Conservation (phyloP, 2,329 filamentous ascomycete species). For the Pyricularia sp. region DNA sequence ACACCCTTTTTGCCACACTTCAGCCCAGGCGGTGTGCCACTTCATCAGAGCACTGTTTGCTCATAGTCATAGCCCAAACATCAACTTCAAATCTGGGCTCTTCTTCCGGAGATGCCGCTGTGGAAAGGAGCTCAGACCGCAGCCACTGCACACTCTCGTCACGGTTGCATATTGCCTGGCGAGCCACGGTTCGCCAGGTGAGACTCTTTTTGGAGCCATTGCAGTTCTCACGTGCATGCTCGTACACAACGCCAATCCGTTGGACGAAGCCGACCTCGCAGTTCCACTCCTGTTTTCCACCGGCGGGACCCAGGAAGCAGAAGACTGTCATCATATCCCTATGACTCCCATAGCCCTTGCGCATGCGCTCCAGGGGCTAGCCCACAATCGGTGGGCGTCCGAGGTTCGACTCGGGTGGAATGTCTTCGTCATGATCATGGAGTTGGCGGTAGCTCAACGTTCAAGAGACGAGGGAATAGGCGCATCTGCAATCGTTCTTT, state of each 20-base stretch:
- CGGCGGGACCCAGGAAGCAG: background rate
- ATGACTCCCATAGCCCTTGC: background rate
- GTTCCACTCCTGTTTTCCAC: background rate
- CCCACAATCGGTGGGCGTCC: background rate
- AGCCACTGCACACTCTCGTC: background rate
- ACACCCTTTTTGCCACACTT: conserved; percentile 10
- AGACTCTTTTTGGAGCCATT: background rate
- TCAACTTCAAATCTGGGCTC: background rate
- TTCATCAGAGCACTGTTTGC: conserved; percentile 6
- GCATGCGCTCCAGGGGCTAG: background rate
- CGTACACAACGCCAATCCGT: background rate
- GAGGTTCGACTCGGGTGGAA: background rate
- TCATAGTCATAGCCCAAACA: background rate
- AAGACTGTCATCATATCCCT: background rate
- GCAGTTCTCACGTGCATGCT: background rate
- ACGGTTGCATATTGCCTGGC: background rate
- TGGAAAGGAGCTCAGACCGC: background rate
- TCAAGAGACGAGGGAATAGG: background rate
- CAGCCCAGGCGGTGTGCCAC: conserved; percentile 8
- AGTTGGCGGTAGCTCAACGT: background rate
- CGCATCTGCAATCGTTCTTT: background rate
- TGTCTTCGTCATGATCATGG: background rate
- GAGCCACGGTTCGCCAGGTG: background rate
- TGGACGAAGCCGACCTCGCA: background rate
- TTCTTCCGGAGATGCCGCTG: conserved; percentile 1